Conservation (phyloP, 225 moss, liverwort and hornwort genomes). For the Pseudoscleropodium purum region DNA sequence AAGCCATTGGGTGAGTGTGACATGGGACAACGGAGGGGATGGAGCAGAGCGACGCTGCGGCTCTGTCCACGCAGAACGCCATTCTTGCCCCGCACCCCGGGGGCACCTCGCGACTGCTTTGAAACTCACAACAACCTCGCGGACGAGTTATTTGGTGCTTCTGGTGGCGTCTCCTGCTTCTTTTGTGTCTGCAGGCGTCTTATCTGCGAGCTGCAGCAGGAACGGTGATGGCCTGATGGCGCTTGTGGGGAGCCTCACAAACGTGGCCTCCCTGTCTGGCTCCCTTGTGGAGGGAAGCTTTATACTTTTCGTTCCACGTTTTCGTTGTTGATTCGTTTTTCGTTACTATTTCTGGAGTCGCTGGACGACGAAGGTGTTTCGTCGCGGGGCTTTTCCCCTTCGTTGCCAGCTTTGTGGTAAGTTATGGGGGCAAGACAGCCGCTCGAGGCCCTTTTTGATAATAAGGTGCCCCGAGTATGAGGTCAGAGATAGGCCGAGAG, state of each 20-base stretch:
- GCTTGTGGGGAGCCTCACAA: background rate
- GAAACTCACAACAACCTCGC: background rate
- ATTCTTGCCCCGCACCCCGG: slow-evolving; percentile 4
- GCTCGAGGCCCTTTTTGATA: background rate
- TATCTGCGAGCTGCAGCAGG: background rate
- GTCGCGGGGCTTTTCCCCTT: background rate
- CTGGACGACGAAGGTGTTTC: background rate
- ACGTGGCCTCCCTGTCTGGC: background rate
- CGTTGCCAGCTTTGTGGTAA: background rate
- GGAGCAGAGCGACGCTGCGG: slow-evolving; percentile 10
- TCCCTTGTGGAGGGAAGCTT: background rate
- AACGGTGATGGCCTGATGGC: background rate
- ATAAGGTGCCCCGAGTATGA: background rate
- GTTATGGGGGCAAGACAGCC: too few relatives aligned
- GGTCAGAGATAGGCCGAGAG: too few relatives aligned
- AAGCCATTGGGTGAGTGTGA: background rate
- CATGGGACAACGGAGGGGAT: background rate
- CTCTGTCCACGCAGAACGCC: slow-evolving; percentile 9
- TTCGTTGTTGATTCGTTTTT: background rate
- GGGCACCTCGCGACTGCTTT: background rate
- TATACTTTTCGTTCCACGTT: background rate
- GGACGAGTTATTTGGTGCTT: too few relatives aligned
- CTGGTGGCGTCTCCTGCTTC: background rate
- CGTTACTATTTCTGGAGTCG: background rate
- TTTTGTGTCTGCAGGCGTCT: background rate